Base-by-base conservation (phyloP, 352 stramenopile genomes). In the Globisporangium cederbergense region DNA sequence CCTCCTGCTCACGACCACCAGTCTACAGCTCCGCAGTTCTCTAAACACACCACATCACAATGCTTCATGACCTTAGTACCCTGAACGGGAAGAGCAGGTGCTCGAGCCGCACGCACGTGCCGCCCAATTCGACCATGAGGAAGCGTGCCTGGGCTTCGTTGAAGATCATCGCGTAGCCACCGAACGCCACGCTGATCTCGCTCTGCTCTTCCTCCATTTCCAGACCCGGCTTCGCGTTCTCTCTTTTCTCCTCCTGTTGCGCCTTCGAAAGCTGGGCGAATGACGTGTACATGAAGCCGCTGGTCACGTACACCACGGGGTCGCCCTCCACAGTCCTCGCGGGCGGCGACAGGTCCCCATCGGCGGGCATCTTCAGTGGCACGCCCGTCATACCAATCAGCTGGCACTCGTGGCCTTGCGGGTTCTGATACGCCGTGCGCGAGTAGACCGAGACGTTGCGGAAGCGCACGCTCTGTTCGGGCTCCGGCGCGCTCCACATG, bases 111-210 rank as follows among this genome's bases (percentile, higher is more conserved):
- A 62, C 57, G 18, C 40, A 54, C 8, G 57, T 45, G 16, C 57
- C 46, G 28, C 40, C 42, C 16, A 62, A 30, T 18, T 62, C 57
- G 11, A 62, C 57, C 57, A 62, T 62, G 3, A 62, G 57, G 28
- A 62, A 62, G 28, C 57, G 57, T 4, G 42, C 57, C 40, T 54
- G 43, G 25, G 28, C 57, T 22, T 62, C 57, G 30, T 45, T 62
- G 42, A 62, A 36, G 40, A 54, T 51, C 57, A 45, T 11, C 10
- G 46, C 42, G 25, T 52, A 52, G 18, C 57, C 57, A 10, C 57
- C 57, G 43, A 54, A 62, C 28, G 45, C 43, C 14, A 62, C 42
- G 28, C 42, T 32, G 42, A 62, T 20, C 25, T 62, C 57, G 43
- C 20, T 30, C n/a, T 52, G 7, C 20, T 52, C 18, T 16, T 56